Conservation (phyloP, 2,329 filamentous ascomycete species). For the Colletotrichum shisoi region DNA sequence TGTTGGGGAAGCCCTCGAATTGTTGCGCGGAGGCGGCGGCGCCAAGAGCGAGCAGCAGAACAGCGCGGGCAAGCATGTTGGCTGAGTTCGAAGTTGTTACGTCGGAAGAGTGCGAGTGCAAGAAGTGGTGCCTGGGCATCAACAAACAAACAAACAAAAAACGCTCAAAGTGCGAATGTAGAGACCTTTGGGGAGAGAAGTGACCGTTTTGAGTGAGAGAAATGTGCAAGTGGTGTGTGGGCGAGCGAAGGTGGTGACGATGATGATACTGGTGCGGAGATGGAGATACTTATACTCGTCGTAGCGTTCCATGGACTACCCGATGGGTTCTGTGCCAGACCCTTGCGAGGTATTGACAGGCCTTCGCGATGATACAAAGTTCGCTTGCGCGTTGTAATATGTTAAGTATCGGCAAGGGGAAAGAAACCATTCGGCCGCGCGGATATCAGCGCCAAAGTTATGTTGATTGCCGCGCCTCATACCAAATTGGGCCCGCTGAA, state of each 20-base stretch:
- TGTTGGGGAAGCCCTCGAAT: slow-evolving; percentile 5
- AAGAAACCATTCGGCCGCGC: neutral
- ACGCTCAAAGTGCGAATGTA: neutral
- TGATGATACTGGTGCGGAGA: neutral
- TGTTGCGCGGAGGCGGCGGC: slow-evolving; percentile 7
- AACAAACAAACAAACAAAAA: too few relatives aligned
- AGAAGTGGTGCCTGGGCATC: neutral
- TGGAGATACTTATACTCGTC: neutral
- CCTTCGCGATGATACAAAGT: neutral
- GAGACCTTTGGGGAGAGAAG: neutral
- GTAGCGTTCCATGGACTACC: neutral
- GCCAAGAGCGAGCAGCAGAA: neutral
- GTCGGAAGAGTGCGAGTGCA: too few relatives aligned
- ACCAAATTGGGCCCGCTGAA: neutral
- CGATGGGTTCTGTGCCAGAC: neutral
- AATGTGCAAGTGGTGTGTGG: too few relatives aligned
- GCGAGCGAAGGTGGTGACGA: too few relatives aligned
- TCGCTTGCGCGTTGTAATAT: neutral
- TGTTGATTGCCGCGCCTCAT: neutral
- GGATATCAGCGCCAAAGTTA: neutral
- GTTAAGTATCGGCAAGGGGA: neutral
- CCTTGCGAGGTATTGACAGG: neutral
- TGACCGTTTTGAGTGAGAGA: neutral
- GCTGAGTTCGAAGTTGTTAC: neutral
- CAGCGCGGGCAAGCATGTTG: neutral